phyloP scores from a whole-genome alignment of 2,329 filamentous ascomycete species.

The Alternaria novae-zelandiae region DNA sequence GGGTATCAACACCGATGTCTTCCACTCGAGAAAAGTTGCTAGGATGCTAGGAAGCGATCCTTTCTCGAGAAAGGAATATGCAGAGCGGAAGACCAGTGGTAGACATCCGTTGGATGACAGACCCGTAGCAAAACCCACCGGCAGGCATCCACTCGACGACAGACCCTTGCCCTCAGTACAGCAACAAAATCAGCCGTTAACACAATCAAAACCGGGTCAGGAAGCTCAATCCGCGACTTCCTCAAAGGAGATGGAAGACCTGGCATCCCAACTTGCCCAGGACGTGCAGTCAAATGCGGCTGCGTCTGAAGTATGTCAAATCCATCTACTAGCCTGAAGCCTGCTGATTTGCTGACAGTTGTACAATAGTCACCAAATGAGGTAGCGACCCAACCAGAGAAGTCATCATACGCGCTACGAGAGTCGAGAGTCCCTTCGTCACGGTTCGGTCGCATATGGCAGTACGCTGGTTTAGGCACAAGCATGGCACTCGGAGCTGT shows the following conservation, averaged over 20 bases:
- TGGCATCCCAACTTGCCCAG: constrained; percentile 57
- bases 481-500: constrained; percentile 95
- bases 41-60: constrained; percentile 59
- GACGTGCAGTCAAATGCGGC: constrained; percentile 46
- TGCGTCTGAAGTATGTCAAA: constrained; percentile 33
- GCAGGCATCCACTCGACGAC: constrained; percentile 19
- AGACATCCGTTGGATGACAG: constrained; percentile 18
- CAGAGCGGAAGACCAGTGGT: constrained; percentile 39
- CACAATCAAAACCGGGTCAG: constrained; percentile 14
- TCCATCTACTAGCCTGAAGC: constrained; percentile 6
- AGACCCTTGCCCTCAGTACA: constrained; percentile 5
- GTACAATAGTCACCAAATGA: constrained; percentile 41
- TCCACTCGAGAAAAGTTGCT: constrained; percentile 66
- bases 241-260: constrained; percentile 50
- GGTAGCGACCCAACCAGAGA: constrained; percentile 33
- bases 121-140: not conserved
- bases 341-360: constrained; percentile 57
- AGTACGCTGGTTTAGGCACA: constrained; percentile 90
- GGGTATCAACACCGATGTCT: constrained; percentile 66
- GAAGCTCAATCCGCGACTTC: constrained; percentile 20
- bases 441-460: constrained; percentile 86
- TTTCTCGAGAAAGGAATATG: constrained; percentile 40
- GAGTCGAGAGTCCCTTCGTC: constrained; percentile 92
- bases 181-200: constrained; percentile 20
- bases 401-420: constrained; percentile 70